phyloP scores from a whole-genome alignment of 257 asterid species.

The Eustoma russellianum region DNA sequence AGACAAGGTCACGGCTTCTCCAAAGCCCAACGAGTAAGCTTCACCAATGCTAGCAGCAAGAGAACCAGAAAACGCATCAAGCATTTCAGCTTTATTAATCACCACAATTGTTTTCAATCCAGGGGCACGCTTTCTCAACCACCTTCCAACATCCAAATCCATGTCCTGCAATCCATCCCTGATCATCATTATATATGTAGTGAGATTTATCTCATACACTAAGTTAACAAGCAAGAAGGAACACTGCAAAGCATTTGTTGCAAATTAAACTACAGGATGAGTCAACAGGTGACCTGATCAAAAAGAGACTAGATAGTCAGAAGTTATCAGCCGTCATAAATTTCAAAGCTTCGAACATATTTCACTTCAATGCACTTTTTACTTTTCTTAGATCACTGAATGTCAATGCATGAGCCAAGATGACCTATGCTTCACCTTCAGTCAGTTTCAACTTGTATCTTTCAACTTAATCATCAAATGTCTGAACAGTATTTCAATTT shows the following conservation, averaged over 20 bases:
- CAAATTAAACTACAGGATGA: slow-evolving; percentile 2
- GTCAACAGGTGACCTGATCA: not conserved
- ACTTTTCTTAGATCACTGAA: too few relatives aligned
- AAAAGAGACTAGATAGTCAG: too few relatives aligned
- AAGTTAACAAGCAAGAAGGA: too few relatives aligned
- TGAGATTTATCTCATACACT: too few relatives aligned
- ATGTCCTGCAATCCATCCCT: slow-evolving; percentile 84
- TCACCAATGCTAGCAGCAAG: slow-evolving; percentile 80
- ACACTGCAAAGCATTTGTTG: slow-evolving; percentile 15
- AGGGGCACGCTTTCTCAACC: slow-evolving; percentile 88
- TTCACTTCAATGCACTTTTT: too few relatives aligned
- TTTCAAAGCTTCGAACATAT: too few relatives aligned
- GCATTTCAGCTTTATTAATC: slow-evolving; percentile 92
- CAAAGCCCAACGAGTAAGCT: slow-evolving; percentile 83
- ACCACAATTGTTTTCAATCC: slow-evolving; percentile 65
- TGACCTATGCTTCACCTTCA: too few relatives aligned
- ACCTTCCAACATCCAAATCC: slow-evolving; percentile 97
- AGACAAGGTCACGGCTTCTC: slow-evolving; percentile 86
- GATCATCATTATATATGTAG: not conserved
- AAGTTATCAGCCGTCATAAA: too few relatives aligned
- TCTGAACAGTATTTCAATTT: too few relatives aligned
- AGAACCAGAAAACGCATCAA: slow-evolving; percentile 63
- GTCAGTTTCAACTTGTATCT: too few relatives aligned
- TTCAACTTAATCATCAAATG: not conserved
- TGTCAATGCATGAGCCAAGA: too few relatives aligned